Evolutionary conservation across 192 early-diverging fungal species (phyloP).

Genomic region (Coemansia sp.): DNA sequence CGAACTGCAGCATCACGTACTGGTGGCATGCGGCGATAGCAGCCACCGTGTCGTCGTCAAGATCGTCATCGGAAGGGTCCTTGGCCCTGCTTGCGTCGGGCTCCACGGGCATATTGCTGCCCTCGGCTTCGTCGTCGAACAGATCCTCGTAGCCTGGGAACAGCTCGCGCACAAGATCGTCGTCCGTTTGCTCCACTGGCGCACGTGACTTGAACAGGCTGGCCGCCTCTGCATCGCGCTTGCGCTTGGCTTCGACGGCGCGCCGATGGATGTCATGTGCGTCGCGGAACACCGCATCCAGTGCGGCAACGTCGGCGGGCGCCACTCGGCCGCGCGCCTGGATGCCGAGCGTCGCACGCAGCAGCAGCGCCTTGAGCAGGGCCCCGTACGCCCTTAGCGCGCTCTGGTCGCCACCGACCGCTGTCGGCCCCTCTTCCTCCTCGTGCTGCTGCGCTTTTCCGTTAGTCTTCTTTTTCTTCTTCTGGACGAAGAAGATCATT

Average conservation of each 20-base stretch:
- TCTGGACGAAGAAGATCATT: conserved; percentile 22
- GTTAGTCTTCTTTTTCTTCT: background rate
- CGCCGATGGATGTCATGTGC: conserved; percentile 43
- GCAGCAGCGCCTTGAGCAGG: conserved; percentile 25
- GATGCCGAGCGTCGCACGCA: conserved; percentile 25
- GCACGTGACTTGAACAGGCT: conserved; percentile 34
- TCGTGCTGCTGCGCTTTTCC: background rate
- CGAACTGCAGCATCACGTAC: conserved; percentile 58
- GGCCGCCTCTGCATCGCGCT: conserved; percentile 38
- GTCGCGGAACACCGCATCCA: conserved; percentile 35
- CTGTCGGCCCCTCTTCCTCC: background rate
- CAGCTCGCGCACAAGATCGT: conserved; percentile 68
- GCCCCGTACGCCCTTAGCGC: conserved; percentile 34
- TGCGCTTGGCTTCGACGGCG: conserved; percentile 31
- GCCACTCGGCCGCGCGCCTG: conserved; percentile 35
- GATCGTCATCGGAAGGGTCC: conserved; percentile 5
- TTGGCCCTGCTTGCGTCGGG: background rate
- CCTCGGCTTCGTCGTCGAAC: conserved; percentile 46
- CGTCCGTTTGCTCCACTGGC: conserved; percentile 64
- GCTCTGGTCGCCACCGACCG: background rate
- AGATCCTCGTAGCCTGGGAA: conserved; percentile 86
- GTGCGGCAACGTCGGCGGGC: conserved; percentile 26
- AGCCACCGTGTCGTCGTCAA: conserved; percentile 56
- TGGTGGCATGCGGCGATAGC: conserved; percentile 57
- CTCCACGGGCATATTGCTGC: conserved; percentile 2